These are phyloP conservation scores for Artemisia annua DNA, from an alignment of 129 eudicot genomes.

Conservation along the genomic window DNA sequence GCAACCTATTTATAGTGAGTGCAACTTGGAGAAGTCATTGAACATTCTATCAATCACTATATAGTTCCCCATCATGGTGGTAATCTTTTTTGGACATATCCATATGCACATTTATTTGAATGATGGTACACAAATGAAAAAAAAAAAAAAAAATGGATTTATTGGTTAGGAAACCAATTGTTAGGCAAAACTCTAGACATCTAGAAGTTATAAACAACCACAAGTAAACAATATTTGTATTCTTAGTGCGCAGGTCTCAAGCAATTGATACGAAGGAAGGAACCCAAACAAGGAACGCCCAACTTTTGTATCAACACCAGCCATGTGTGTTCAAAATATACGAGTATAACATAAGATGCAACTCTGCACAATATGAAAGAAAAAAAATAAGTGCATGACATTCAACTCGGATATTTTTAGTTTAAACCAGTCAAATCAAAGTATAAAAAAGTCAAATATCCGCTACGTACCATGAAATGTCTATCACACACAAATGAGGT, in stretches of 20 bases:
- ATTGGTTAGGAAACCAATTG: neutral
- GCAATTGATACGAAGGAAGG: too few relatives aligned
- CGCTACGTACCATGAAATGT: neutral
- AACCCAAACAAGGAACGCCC: too few relatives aligned
- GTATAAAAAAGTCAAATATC: neutral
- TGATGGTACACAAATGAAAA: neutral
- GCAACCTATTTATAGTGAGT: constrained; percentile 25
- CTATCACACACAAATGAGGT: neutral
- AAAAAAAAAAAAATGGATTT: neutral
- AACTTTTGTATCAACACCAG: too few relatives aligned
- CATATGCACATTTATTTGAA: neutral
- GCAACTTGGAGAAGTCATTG: constrained; percentile 18
- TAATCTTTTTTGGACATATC: constrained; percentile 15
- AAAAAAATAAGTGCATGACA: too few relatives aligned
- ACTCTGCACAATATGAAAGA: too few relatives aligned
- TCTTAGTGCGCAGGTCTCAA: too few relatives aligned
- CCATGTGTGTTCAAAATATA: too few relatives aligned
- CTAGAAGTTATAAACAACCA: too few relatives aligned
- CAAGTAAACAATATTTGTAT: too few relatives aligned
- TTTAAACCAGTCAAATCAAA: neutral
- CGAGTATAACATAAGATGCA: too few relatives aligned
- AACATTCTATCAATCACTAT: constrained; percentile 19
- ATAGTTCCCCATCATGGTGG: constrained; percentile 14
- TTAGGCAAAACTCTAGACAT: too few relatives aligned
- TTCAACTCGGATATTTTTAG: too few relatives aligned